Evolutionary conservation across 2,329 filamentous ascomycete species (phyloP), one percentile per base, ranked within the genome.

Genomic region (Esteya vermicola): DNA sequence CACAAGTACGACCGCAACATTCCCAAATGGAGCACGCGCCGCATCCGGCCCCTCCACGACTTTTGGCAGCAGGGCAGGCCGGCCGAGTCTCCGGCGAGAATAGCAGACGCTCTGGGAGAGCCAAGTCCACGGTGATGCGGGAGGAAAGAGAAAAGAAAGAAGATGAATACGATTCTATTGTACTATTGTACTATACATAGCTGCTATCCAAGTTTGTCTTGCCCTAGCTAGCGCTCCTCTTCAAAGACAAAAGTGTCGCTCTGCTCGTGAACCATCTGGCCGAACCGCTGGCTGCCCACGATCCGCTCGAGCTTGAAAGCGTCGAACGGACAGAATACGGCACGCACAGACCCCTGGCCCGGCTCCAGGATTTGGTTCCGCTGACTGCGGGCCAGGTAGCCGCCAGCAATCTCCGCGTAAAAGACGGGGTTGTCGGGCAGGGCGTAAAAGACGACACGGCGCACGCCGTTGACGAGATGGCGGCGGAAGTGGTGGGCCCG

Each of bases 211-310:
- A n/a, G n/a, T n/a, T n/a, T n/a, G n/a, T n/a, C n/a, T n/a, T n/a
- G n/a, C n/a, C n/a, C n/a, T n/a, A 20, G 10, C n/a, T 33, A 33
- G 9, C n/a, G 28, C 18, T 48, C 45, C 54, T 72, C 94, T 45
- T 93, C 68, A 68, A 96, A 96, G 55, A 94, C 88, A 72, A 96
- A 98, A 1, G 84, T 91, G 70, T 96, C 89, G 4, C 78, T 79
- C 53, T 75, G 77, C 51, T 93, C 85, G 45, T 70, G 72, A 42
- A 95, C 65, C 85, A 98, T 91, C 56, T 77, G 83, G 14, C 76
- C 78, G 7, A 91, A 77, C 46, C 91, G 73, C 61, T 81, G 75
- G 3, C 72, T 83, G 1, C 91, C 91, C 2, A 88, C 88, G 30
- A 96, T 65, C 42, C 91, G 72, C 66, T 98, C 91, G 51, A 96